Evolutionary conservation across 495 filamentous ascomycete species (phyloP), one percentile per base, ranked within the genome.

Genomic region (Lasiosphaeriaceae sp.): DNA sequence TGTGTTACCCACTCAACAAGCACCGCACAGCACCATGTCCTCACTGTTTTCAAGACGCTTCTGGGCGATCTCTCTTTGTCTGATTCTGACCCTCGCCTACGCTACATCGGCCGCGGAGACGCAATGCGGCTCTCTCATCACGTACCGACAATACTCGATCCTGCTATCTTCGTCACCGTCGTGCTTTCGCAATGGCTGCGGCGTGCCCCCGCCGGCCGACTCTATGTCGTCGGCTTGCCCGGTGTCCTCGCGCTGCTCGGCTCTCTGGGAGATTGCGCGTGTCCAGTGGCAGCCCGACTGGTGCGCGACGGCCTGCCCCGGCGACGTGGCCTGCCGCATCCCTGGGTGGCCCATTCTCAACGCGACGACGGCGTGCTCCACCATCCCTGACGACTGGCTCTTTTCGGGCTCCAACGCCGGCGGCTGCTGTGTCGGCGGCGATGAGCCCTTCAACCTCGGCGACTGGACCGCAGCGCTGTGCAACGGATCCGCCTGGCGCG

Each of bases 401-500:
- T 55, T 55, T 17, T 55, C 52, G 11, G 39, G 7, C 39, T 11
- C 39, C 14, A 55, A 55, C 52, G 20, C 44, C 16, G 52, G 52
- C 12, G 52, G n/a, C 1, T 55, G 52, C 29, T 55, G 52, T 26
- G 44, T 20, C 1, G 9, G 23, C 8, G n/a, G 11, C 43, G 23
- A 31, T 16, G 52, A 55, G 22, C 52, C 52, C 26, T 55, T 55
- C 52, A 11, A 19, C 1, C 52, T 55, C 16, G 44, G 39, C 52
- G 52, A 47, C 41, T 55, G 52, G 52, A 39, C 23, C 1, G 52
- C 39, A 12, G 4, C 14, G 3, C 41, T 55, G 12, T 55, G 52
- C 44, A 55, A 55, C 26, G 52, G 52, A 8, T 47, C 52, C 9
- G 52, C 45, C 23, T 55, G 52, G 52, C 52, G 52, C 7, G 19